Percentiles rank a stretch among this genome's conserved stretches.
Conservation (phyloP, 805 yeast species). For the Priceomyces melissophilus region DNA sequence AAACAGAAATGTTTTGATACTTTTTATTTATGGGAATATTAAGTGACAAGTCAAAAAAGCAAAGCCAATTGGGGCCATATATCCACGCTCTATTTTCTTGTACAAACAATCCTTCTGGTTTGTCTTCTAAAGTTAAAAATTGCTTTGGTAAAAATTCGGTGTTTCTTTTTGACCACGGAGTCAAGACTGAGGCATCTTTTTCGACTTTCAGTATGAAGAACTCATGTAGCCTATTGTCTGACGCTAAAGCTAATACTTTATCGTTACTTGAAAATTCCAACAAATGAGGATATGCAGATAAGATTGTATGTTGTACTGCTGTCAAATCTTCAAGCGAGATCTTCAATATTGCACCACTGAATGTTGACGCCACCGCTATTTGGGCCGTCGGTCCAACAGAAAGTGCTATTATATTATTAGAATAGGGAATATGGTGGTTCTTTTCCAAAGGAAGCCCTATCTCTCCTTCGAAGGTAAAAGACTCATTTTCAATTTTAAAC, state of each 20-base stretch:
- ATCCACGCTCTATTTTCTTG: slow-evolving; percentile 60
- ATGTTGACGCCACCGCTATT: slow-evolving; percentile 55
- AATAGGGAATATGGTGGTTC: slow-evolving; percentile 8
- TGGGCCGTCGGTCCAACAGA: slow-evolving; percentile 45
- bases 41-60: slow-evolving; percentile 62
- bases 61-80: slow-evolving; percentile 84
- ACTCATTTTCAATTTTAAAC: slow-evolving; percentile 34
- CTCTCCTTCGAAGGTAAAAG: slow-evolving; percentile 39
- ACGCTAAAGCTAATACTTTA: slow-evolving; percentile 62
- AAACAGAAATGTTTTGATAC: slow-evolving; percentile 20
- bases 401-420: slow-evolving; percentile 50
- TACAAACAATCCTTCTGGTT: slow-evolving; percentile 68
- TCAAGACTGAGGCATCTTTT: slow-evolving; percentile 38
- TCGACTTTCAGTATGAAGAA: slow-evolving; percentile 38
- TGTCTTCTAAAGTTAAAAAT: slow-evolving; percentile 55
- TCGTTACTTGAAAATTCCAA: slow-evolving; percentile 49
- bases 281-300: slow-evolving; percentile 59
- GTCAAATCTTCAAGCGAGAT: slow-evolving; percentile 24
- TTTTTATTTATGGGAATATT: slow-evolving; percentile 48
- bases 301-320: slow-evolving; percentile 49
- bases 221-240: slow-evolving; percentile 74
- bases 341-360: slow-evolving; percentile 63
- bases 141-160: slow-evolving; percentile 71
- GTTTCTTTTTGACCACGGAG: slow-evolving; percentile 78
- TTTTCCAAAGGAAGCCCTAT: slow-evolving; percentile 28